Evolutionary conservation across 768 basidiomycete species (phyloP).

Genomic region (Vararia minispora): DNA sequence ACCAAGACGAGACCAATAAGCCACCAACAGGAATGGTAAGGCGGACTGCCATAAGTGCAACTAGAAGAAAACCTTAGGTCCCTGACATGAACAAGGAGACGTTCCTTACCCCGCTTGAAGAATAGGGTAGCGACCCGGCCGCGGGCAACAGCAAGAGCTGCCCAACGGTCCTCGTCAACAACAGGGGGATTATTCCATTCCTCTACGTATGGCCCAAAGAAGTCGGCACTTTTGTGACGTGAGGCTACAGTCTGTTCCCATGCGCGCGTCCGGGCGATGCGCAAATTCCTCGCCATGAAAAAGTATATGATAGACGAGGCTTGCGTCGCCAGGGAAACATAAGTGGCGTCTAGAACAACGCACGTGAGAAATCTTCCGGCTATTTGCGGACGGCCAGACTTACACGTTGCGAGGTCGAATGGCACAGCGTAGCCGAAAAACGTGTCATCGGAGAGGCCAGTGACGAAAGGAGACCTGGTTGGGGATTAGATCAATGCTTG

Average conservation of each 20-base stretch:
- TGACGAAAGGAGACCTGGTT: conserved; percentile 47
- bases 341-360: conserved; percentile 47
- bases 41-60: conserved; percentile 27
- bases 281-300: conserved; percentile 77
- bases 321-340: conserved; percentile 66
- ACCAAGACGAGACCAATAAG: conserved; percentile 43
- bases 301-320: conserved; percentile 65
- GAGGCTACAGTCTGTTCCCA: conserved; percentile 79
- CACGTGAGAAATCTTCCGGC: too few species aligned
- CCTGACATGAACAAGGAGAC: background rate
- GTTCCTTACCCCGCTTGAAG: conserved; percentile 32
- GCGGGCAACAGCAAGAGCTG: conserved; percentile 24
- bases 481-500: too few species aligned
- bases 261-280: conserved; percentile 64
- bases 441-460: conserved; percentile 49
- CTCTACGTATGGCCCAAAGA: conserved; percentile 78
- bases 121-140: conserved; percentile 29
- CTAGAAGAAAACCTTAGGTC: conserved; percentile 12
- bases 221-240: conserved; percentile 69
- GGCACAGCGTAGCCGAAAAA: conserved; percentile 57
- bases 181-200: conserved; percentile 61
- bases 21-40: conserved; percentile 53
- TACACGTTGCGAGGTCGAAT: conserved; percentile 63
- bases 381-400: too few species aligned
- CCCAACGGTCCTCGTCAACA: conserved; percentile 23